phyloP scores from a whole-genome alignment of 371 early-diverging fungal genomes.

The Mucor irregularis region DNA sequence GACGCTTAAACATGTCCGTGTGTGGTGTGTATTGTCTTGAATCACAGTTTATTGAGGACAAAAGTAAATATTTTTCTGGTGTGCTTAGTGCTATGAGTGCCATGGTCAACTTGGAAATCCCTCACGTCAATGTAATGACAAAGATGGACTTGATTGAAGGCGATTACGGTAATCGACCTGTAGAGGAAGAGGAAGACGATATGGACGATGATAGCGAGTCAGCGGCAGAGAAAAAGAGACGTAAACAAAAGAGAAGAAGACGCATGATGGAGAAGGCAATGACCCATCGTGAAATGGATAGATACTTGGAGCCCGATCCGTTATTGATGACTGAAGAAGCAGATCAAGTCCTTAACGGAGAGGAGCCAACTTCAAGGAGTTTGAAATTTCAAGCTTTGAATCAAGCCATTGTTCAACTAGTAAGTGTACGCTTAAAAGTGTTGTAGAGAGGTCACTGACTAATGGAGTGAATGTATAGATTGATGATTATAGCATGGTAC shows the following conservation, averaged over 20 bases:
- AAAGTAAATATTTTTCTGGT: slow-evolving; percentile 94
- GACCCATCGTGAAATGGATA: slow-evolving; percentile 49
- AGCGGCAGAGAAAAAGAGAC: slow-evolving; percentile 29
- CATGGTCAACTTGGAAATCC: slow-evolving; percentile 96
- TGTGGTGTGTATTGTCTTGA: slow-evolving; percentile 96
- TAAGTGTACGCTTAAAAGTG: slow-evolving; percentile 27
- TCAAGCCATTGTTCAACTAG: slow-evolving; percentile 85
- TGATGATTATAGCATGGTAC: slow-evolving; percentile 96
- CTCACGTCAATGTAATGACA: slow-evolving; percentile 96
- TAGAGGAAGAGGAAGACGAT: slow-evolving; percentile 30
- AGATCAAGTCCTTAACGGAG: slow-evolving; percentile 41
- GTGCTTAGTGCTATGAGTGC: slow-evolving; percentile 90
- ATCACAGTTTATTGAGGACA: slow-evolving; percentile 92
- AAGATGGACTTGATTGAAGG: slow-evolving; percentile 93
- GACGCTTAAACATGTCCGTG: slow-evolving; percentile 68
- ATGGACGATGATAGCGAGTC: slow-evolving; percentile 24
- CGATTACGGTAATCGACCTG: slow-evolving; percentile 38
- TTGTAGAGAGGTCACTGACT: too few relatives aligned
- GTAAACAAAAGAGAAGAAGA: slow-evolving; percentile 34
- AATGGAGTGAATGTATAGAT: slow-evolving; percentile 47
- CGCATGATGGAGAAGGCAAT: slow-evolving; percentile 37
- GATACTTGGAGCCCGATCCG: slow-evolving; percentile 90
- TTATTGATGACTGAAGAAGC: slow-evolving; percentile 81
- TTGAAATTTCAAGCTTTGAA: slow-evolving; percentile 84
- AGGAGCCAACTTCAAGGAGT: slow-evolving; percentile 50